Base-by-base conservation (phyloP, 495 filamentous ascomycete species). In the Xylaria longipes region DNA sequence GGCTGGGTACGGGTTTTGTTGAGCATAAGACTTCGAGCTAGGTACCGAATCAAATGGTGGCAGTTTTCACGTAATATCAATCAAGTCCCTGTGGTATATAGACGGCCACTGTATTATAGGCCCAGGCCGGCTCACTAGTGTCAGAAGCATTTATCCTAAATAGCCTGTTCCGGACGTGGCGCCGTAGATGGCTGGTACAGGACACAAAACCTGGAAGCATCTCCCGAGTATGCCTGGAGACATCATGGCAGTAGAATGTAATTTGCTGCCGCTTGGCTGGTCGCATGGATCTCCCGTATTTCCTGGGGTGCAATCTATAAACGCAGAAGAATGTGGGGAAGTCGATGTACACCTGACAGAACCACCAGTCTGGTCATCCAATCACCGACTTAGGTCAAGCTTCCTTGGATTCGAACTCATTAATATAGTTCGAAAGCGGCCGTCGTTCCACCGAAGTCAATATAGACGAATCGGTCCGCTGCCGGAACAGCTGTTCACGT, bases 311-410 rank as follows among this genome's bases (percentile, higher is more conserved):
- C 29, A 69, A 69, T 69, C 56, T 69, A 69, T 43, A 29, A 25
- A 25, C 35, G 54, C 54, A 60, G 27, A 48, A 69, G 37, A 58
- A 15, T 60, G 54, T 69, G 66, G 66, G 66, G 66, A 61, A 61
- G 37, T 27, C 65, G n/a, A 67, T 67, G 65, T 54, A 61, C 52
- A 48, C 52, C 37, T 61, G 66, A 58, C 66, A 69, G 3, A 37
- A 35, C 66, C 66, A 45, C 39, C 27, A 35, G 66, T 2, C 4
- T 48, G 66, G 39, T 46, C 20, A 35, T 46, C 66, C 66, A 69
- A 69, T 69, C 37, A 25, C 6, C 25, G 1, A 22, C 20, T 5
- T 5, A 22, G 20, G 27, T 11, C 12, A 15, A 0, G 35, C 20
- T 15, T 27, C 5, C 15, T 33, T 58, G 9, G 66, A 45, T 15